Percentiles rank a stretch among this genome's conserved stretches.
These are phyloP conservation scores for Metschnikowia reukaufii DNA, from an alignment of 805 yeast genomes.

Conservation along the genomic window DNA sequence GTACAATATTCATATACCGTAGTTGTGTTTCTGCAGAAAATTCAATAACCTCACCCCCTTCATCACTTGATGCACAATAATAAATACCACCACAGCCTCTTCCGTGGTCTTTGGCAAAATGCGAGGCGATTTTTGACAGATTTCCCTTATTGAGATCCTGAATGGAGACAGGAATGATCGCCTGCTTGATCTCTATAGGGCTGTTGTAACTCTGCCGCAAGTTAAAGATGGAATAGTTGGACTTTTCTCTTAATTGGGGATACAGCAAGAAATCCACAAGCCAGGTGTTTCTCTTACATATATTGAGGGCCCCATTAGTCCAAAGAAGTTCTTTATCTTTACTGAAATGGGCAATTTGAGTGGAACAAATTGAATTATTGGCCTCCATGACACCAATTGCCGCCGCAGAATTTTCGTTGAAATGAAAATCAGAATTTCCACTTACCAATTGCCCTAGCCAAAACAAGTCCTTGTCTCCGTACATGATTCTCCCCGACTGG, in stretches of 20 bases:
- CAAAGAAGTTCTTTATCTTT: constrained; percentile 23
- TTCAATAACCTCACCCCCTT: constrained; percentile 12
- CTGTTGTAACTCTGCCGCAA: constrained; percentile 11
- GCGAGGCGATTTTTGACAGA: constrained; percentile 4
- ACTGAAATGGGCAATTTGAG: constrained; percentile 29
- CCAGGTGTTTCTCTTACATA: constrained; percentile 24
- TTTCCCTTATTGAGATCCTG: constrained; percentile 7
- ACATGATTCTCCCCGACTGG: constrained; percentile 24
- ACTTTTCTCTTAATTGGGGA: constrained; percentile 10
- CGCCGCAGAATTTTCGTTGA: constrained; percentile 23
- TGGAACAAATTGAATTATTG: constrained; percentile 22
- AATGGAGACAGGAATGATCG: constrained; percentile 16
- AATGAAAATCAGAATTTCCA: constrained; percentile 21
- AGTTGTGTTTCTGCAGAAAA: constrained; percentile 9
- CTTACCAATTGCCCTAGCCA: constrained; percentile 32
- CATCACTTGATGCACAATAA: constrained; percentile 17
- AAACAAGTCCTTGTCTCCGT: constrained; percentile 30
- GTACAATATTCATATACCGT: constrained; percentile 7
- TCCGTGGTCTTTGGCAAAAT: constrained; percentile 12
- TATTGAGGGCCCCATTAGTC: constrained; percentile 30
- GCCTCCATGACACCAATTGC: constrained; percentile 24
- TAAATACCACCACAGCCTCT: constrained; percentile 19
- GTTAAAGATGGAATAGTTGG: constrained; percentile 10
- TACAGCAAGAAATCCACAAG: constrained; percentile 15
- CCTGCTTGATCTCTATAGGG: constrained; percentile 11